Conservation (phyloP, 805 yeast species). For the Starmerella bombicola region DNA sequence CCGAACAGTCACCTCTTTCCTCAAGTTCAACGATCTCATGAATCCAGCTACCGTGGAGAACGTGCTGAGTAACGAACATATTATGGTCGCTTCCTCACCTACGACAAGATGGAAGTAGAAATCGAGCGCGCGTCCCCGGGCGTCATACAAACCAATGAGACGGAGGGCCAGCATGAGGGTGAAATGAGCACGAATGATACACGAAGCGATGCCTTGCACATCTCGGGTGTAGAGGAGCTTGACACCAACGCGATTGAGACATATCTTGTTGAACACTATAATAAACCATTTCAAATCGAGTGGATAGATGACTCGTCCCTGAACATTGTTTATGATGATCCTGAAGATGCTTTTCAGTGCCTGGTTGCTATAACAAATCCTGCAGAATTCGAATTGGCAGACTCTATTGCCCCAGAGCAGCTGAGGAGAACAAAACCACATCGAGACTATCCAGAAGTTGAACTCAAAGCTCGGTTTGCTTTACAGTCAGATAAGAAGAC, state of each 20-base stretch:
- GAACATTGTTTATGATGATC: slow-evolving; percentile 40
- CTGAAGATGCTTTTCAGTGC: slow-evolving; percentile 32
- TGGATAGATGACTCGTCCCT: slow-evolving; percentile 58
- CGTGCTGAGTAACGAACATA: too few species aligned
- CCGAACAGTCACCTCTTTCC: too few species aligned
- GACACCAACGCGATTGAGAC: slow-evolving; percentile 48
- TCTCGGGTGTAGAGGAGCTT: slow-evolving; percentile 53
- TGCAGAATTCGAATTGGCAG: slow-evolving; percentile 21
- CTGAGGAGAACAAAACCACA: slow-evolving; percentile 28
- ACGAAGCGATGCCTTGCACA: slow-evolving; percentile 38
- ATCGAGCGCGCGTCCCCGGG: too few species aligned
- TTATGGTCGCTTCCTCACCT: too few species aligned
- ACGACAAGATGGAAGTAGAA: too few species aligned
- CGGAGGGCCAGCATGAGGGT: too few species aligned
- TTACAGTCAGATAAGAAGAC: slow-evolving; percentile 44
- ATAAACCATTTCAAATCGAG: slow-evolving; percentile 33
- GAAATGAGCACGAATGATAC: too few species aligned
- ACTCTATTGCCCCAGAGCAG: slow-evolving; percentile 17
- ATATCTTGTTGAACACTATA: slow-evolving; percentile 39
- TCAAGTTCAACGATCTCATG: too few species aligned
- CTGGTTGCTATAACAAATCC: slow-evolving; percentile 31
- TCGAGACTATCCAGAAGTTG: slow-evolving; percentile 29
- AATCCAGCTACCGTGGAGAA: too few species aligned
- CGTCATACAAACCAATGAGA: too few species aligned
- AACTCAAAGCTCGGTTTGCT: slow-evolving; percentile 39